Base-by-base conservation (phyloP, 2,329 filamentous ascomycete species). In the Trichoderma harzianum region DNA sequence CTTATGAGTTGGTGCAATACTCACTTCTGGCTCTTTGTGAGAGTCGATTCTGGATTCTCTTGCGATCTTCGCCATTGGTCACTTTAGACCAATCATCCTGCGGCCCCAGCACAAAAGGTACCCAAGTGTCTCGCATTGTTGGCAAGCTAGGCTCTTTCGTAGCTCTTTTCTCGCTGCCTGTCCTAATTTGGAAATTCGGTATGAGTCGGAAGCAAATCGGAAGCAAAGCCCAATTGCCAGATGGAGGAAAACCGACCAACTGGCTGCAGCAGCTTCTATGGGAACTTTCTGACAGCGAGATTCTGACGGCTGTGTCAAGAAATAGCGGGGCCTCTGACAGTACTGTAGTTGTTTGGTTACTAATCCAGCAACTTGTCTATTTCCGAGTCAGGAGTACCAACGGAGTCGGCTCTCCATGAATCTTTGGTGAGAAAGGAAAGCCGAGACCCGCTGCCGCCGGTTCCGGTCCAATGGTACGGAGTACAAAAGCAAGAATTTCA, bases 61-160 rank as follows among this genome's bases (percentile, higher is more conserved):
- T 57, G 18, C 65, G 51, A 7, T 28, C 67, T 1, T 65, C 51
- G 7, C 34, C 28, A 61, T 55, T 47, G 12, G n/a, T 62, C 6
- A 72, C 39, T 36, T 71, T 32, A 18, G 71, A 39, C 36, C 67
- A 66, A 16, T 71, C 67, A 51, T 72, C 61, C 28, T 43, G 24
- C 6, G 63, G 55, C 7, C 63, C 30, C n/a, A 55, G n/a, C 5
- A 71, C 3, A 53, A 66, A 71, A 4, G 16, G 62, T 3, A 11
- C 53, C 53, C 36, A 66, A n/a, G 51, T 65, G 11, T 55, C 69
- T 34, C 21, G 16, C 62, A 67, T 39, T 12, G 26, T 53, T 14
- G 18, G 11, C 21, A 62, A 26, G 18, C 34, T 24, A 47, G 6
- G 18, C 32, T n/a, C 7, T 26, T 36, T 34, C 6, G 18, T n/a